Conservation (phyloP, 2,329 filamentous ascomycete species). For the Calonectria hawksworthii region DNA sequence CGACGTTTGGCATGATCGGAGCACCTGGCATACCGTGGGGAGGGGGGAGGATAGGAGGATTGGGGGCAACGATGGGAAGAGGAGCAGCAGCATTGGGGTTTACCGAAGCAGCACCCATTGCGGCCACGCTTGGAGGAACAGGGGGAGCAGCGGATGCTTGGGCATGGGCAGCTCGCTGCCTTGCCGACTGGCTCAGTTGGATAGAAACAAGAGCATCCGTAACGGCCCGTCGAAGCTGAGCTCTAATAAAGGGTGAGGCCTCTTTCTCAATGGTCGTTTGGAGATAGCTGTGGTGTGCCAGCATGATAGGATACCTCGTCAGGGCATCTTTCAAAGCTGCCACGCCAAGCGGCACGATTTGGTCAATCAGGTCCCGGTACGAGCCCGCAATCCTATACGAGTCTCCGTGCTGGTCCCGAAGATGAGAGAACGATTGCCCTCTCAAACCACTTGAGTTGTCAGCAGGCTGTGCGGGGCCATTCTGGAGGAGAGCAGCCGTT, state of each 20-base stretch:
- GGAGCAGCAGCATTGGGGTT: neutral
- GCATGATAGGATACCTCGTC: constrained; percentile 61
- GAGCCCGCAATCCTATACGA: constrained; percentile 54
- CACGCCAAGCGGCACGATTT: constrained; percentile 64
- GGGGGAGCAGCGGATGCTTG: neutral
- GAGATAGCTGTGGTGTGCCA: constrained; percentile 63
- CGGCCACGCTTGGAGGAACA: neutral
- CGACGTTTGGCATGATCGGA: constrained; percentile 1
- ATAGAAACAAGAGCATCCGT: constrained; percentile 60
- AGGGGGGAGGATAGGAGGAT: neutral
- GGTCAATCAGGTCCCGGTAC: constrained; percentile 67
- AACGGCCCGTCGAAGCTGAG: constrained; percentile 65
- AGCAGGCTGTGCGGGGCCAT: constrained; percentile 25
- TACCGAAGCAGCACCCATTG: constrained; percentile 11
- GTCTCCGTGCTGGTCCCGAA: constrained; percentile 44
- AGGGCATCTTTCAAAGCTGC: constrained; percentile 62
- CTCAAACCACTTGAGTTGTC: neutral
- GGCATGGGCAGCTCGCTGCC: constrained; percentile 37
- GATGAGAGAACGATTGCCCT: constrained; percentile 24
- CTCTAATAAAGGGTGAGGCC: constrained; percentile 60
- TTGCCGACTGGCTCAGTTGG: constrained; percentile 59
- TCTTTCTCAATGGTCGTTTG: constrained; percentile 67
- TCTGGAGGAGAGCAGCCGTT: constrained; percentile 9
- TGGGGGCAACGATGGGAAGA: neutral
- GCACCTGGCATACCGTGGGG: neutral